phyloP scores from a whole-genome alignment of 495 filamentous ascomycete species.

The Aspergillus diversus region DNA sequence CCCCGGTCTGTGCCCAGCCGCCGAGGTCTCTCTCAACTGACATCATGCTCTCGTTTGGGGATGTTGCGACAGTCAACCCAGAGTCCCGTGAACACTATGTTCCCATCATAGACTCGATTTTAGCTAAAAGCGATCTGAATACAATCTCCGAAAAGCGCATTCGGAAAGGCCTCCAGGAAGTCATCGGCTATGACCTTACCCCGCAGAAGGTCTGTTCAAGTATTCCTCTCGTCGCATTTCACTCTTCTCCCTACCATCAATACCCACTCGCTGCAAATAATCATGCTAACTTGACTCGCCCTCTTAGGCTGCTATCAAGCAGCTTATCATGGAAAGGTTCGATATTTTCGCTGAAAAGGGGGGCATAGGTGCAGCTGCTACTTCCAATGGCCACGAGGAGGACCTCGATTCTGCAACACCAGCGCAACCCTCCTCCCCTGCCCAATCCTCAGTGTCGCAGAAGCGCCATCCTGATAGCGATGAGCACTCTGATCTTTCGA shows the following conservation, averaged over 20 bases:
- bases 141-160: conserved; percentile 94
- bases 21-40: conserved; percentile 29
- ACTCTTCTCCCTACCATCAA: not conserved
- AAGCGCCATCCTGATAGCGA: conserved; percentile 59
- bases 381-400: conserved; percentile 50
- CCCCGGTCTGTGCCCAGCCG: conserved; percentile 20
- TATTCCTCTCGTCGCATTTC: conserved; percentile 22
- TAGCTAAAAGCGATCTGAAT: conserved; percentile 78
- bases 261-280: not conserved
- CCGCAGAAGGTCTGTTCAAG: conserved; percentile 72
- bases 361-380: conserved; percentile 33
- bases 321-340: conserved; percentile 86
- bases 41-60: conserved; percentile 21
- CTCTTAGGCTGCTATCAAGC: conserved; percentile 73
- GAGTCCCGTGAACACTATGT: conserved; percentile 71
- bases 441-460: conserved; percentile 56
- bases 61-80: conserved; percentile 59
- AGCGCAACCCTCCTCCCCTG: conserved; percentile 45
- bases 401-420: conserved; percentile 42
- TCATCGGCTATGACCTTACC: conserved; percentile 78
- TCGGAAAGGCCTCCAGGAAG: conserved; percentile 79
- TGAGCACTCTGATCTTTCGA: conserved; percentile 49
- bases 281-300: conserved; percentile 15
- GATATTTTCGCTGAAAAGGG: conserved; percentile 68
- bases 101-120: conserved; percentile 88